These are phyloP conservation scores for Ophiognomonia clavigignenti-juglandacearum DNA, from an alignment of 2,329 filamentous ascomycete genomes.

Conservation along the genomic window DNA sequence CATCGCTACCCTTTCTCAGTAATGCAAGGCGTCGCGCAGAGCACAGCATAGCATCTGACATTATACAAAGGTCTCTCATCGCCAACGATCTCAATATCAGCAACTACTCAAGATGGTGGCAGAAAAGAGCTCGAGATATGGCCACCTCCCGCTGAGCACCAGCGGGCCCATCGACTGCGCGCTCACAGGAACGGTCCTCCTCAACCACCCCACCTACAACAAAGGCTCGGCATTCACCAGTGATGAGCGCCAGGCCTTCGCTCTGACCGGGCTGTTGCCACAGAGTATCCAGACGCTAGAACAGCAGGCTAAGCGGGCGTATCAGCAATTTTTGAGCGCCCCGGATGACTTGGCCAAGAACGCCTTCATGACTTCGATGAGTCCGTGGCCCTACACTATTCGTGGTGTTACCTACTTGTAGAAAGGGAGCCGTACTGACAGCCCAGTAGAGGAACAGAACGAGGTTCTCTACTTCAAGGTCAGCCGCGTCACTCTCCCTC, in stretches of 20 bases:
- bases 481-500: constrained; percentile 15
- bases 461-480: constrained; percentile 76
- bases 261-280: constrained; percentile 69
- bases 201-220: constrained; percentile 68
- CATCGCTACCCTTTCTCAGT: no score
- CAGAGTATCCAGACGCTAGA: constrained; percentile 68
- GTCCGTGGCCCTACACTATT: background rate
- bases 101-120: constrained; percentile 1
- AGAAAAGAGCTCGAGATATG: constrained; percentile 31
- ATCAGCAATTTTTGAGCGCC: constrained; percentile 67
- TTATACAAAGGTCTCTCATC: no score
- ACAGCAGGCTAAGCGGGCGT: constrained; percentile 71
- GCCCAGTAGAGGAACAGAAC: constrained; percentile 63
- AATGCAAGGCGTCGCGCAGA: no score
- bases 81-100: no score
- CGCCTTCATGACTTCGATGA: constrained; percentile 80
- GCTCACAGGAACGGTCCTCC: constrained; percentile 46
- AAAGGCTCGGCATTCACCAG: constrained; percentile 75
- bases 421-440: background rate
- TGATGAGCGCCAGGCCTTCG: constrained; percentile 65
- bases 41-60: no score
- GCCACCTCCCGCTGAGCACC: constrained; percentile 42
- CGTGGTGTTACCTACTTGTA: background rate
- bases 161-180: constrained; percentile 45
- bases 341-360: constrained; percentile 72